A percentile compares a stretch with the other conserved stretches of the same genome.
These are phyloP conservation scores for Suhomyces kilbournensis DNA, from an alignment of 805 yeast genomes.

Conservation along the genomic window DNA sequence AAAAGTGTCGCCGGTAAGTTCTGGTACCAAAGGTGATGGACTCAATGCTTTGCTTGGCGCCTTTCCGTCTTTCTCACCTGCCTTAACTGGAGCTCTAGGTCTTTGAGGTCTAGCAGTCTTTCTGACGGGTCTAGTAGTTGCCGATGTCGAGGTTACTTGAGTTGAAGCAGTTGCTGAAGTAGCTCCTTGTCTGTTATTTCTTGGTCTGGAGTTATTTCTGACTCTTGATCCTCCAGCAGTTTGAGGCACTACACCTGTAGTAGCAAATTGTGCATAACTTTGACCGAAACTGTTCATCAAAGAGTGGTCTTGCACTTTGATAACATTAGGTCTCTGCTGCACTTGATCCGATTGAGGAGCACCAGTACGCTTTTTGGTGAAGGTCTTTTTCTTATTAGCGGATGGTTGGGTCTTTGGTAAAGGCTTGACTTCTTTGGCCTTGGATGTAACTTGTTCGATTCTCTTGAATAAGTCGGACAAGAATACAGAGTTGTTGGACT, in stretches of 20 bases:
- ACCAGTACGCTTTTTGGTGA: background rate
- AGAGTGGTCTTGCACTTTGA: conserved; percentile 10
- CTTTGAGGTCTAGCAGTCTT: background rate
- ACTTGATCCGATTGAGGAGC: background rate
- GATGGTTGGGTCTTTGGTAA: background rate
- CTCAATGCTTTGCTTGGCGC: conserved; percentile 5
- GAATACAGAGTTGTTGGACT: conserved; percentile 13
- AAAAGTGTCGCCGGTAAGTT: conserved; percentile 25
- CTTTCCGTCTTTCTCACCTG: conserved; percentile 2
- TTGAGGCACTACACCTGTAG: background rate
- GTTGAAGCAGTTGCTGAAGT: background rate
- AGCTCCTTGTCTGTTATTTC: background rate
- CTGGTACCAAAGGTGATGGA: conserved; percentile 16
- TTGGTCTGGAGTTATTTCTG: background rate
- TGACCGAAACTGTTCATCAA: conserved; percentile 9
- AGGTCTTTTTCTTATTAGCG: conserved; percentile 1
- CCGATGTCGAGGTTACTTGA: background rate
- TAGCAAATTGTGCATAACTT: conserved; percentile 2
- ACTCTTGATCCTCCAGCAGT: conserved; percentile 5
- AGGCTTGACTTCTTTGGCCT: conserved; percentile 9
- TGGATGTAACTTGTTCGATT: conserved; percentile 30
- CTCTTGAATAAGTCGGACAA: conserved; percentile 37
- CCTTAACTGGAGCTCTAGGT: background rate
- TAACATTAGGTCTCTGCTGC: conserved; percentile 1
- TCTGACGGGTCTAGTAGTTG: conserved; percentile 5